Base-by-base conservation (phyloP, 371 early-diverging fungal genomes). In the Vairimorpha apis region DNA sequence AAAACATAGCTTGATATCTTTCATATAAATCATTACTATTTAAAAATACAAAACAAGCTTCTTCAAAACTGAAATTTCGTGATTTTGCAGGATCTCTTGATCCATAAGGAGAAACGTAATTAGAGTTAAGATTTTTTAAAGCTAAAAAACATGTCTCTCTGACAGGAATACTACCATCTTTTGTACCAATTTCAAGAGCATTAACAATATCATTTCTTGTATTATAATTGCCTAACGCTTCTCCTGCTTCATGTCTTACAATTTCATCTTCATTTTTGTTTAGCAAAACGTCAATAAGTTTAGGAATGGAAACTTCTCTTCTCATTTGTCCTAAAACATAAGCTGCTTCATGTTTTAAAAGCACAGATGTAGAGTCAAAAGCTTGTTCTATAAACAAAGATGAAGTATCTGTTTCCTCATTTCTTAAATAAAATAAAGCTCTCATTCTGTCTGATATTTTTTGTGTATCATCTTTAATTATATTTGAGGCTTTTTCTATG, bases 301-400 rank as follows among this genome's bases (percentile, higher is more conserved):
- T 82, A 0, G 86, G 85, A 49, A 92, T 88, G 21, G 95, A 91
- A n/a, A 82, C 76, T 35, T 85, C 85, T 60, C 74, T 56, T 77
- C 90, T 89, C 88, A 94, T 95, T 85, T 98, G 97, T 63, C 99
- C 99, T 68, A 98, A 86, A 63, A 92, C 92, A 83, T 97, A 98
- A 65, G 96, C 96, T 49, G 95, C 83, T 84, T 98, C 99, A 81
- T 98, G 99, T 83, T 94, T 92, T 65, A 97, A 86, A 55, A 98
- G 86, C 41, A 91, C 93, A 29, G 94, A 93, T 43, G 88, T 87
- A 76, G 90, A 91, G 59, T 79, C 80, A 71, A 95, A 90, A 2
- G 88, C 90, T 49, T 44, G 44, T 8, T 51, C 14, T 30, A 94
- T 89, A 37, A 90, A 88, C 27, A 90, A 87, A 23, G 90, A 87